Percentiles rank a stretch among this genome's conserved stretches.
Evolutionary conservation across 352 stramenopile species (phyloP).

Genomic region (Pythium dissimile): DNA sequence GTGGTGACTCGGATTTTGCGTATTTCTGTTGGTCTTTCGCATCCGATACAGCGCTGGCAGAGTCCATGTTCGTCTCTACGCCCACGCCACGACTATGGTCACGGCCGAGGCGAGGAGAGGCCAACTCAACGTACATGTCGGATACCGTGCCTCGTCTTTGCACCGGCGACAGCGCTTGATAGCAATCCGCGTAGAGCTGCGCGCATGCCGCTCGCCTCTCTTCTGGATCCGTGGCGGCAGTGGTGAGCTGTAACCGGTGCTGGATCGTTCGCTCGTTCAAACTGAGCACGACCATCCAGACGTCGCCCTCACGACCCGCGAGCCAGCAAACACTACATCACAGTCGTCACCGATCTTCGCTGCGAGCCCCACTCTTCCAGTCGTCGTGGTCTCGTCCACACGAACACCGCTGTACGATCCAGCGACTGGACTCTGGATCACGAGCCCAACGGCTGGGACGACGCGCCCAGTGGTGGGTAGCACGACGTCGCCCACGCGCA

Average conservation of each 20-base stretch:
- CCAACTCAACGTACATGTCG: too few relatives aligned
- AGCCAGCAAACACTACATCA: conserved; percentile 83
- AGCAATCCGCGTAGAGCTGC: too few relatives aligned
- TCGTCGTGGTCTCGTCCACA: conserved; percentile 25
- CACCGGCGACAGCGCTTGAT: too few relatives aligned
- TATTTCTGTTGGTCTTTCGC: too few relatives aligned
- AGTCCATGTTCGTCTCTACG: too few relatives aligned
- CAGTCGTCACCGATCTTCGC: conserved; percentile 21
- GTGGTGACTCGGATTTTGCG: too few relatives aligned
- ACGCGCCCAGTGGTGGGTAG: conserved; percentile 2
- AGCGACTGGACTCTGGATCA: conserved; percentile 18
- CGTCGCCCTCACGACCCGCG: conserved; percentile 72
- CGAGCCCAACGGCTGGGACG: conserved; percentile 25
- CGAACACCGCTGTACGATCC: conserved; percentile 8
- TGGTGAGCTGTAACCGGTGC: background rate
- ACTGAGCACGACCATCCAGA: conserved; percentile 74
- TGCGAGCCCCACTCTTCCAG: conserved; percentile 25
- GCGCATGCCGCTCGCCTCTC: too few relatives aligned
- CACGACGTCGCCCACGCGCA: conserved; percentile 7
- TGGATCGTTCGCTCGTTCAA: conserved; percentile 68
- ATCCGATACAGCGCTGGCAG: too few relatives aligned
- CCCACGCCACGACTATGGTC: too few relatives aligned
- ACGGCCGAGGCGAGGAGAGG: too few relatives aligned
- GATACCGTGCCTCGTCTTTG: too few relatives aligned
- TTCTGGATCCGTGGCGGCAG: too few relatives aligned